These are phyloP conservation scores for Candolleomyces aberdarensis DNA, from an alignment of 768 basidiomycete species.

Conservation along the genomic window DNA sequence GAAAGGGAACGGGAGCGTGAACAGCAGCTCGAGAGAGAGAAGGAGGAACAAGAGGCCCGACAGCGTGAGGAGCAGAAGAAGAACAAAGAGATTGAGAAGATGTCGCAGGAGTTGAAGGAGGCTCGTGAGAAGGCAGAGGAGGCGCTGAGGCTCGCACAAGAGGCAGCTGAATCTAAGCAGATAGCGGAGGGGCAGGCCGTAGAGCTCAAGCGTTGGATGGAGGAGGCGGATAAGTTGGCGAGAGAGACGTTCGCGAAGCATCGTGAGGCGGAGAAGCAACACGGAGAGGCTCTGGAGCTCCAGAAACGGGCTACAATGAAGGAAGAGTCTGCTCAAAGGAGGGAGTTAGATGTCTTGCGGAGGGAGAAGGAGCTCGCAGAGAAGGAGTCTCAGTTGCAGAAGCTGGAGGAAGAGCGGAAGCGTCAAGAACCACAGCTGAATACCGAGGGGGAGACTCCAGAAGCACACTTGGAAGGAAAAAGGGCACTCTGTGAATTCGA, in stretches of 20 bases:
- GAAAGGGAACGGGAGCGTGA: no score
- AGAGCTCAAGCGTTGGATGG: not conserved
- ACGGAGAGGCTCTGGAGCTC: not conserved
- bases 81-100: constrained; percentile 11
- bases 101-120: constrained; percentile 7
- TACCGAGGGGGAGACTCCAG: constrained; percentile 18
- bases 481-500: constrained; percentile 1
- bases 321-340: not conserved
- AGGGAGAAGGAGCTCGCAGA: no score
- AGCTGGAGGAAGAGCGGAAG: no score
- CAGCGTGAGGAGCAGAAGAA: constrained; percentile 19
- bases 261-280: not conserved
- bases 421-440: no score
- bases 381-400: no score
- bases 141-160: no score
- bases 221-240: constrained; percentile 2
- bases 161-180: no score
- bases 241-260: not conserved
- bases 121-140: constrained; percentile 13
- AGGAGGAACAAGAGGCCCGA: constrained; percentile 1
- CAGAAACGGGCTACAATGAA: not conserved
- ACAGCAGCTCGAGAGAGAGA: no score
- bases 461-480: constrained; percentile 7
- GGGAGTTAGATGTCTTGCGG: not conserved
- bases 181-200: constrained; percentile 4